phyloP scores from a whole-genome alignment of 208 protist genomes.

The Trichomonas vaginalis region DNA sequence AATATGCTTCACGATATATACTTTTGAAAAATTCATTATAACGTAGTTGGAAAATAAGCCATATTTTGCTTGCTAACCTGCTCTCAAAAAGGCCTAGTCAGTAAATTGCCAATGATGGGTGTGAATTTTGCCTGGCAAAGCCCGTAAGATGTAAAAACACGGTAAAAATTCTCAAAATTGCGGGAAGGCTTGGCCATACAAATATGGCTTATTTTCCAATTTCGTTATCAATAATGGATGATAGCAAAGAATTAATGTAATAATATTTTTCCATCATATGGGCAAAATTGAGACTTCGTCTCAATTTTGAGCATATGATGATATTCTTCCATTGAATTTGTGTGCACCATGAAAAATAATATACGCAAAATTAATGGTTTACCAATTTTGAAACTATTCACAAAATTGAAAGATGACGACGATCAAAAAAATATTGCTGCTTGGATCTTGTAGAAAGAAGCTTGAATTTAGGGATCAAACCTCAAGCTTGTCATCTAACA shows the following conservation, averaged over 20 bases:
- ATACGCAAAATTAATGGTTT: not conserved
- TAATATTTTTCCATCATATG: not conserved
- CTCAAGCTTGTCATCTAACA: not conserved
- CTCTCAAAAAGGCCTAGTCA: too few species aligned
- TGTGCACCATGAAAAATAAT: not conserved
- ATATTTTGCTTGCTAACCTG: too few species aligned
- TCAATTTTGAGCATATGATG: not conserved
- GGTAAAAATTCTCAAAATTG: too few species aligned
- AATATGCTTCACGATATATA: too few species aligned
- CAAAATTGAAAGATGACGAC: not conserved
- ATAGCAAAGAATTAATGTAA: not conserved
- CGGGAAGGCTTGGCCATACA: not conserved
- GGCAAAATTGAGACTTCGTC: too few species aligned
- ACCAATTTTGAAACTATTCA: not conserved
- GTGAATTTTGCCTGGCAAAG: too few species aligned
- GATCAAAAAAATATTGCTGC: not conserved
- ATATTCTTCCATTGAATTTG: not conserved
- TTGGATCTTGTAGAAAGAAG: not conserved
- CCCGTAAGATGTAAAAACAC: too few species aligned
- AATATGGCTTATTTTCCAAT: not conserved
- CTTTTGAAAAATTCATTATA: too few species aligned
- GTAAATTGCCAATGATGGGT: too few species aligned
- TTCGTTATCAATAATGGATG: not conserved
- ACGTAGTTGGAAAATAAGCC: too few species aligned
- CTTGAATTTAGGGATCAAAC: too few species aligned